Evolutionary conservation across 441 rosid genomes (phyloP).

Genomic region (Gossypium gossypioides): DNA sequence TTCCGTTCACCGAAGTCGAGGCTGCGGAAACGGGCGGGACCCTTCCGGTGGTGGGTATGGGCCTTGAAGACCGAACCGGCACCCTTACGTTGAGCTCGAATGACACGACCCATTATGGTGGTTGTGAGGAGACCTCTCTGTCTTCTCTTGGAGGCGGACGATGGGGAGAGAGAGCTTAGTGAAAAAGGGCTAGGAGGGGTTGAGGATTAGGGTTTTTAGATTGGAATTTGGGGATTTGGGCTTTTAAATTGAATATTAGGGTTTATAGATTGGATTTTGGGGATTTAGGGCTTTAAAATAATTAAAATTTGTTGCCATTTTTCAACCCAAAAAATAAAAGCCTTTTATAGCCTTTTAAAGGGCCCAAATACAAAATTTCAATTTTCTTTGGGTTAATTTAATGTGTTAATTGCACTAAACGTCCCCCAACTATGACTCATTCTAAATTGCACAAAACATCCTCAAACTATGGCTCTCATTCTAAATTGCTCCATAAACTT

Average conservation of each 20-base stretch:
- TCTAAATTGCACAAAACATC: no score
- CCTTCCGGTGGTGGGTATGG: slow-evolving; percentile 79
- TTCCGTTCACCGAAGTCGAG: slow-evolving; percentile 68
- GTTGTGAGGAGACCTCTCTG: not conserved
- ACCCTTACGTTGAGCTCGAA: slow-evolving; percentile 73
- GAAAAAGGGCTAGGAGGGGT: not conserved
- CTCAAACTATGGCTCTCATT: no score
- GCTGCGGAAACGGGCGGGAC: slow-evolving; percentile 67
- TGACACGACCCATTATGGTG: slow-evolving; percentile 52
- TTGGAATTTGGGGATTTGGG: not conserved
- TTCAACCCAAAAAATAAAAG: not conserved
- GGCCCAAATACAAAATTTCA: not conserved
- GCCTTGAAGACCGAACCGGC: slow-evolving; percentile 80
- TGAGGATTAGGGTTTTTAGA: slow-evolving; percentile 1
- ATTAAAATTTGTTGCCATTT: not conserved
- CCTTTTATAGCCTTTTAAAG: not conserved
- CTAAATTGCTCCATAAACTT: no score
- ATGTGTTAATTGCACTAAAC: no score
- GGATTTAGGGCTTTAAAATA: not conserved
- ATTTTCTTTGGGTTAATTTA: not conserved
- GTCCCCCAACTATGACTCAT: no score
- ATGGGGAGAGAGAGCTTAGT: not conserved
- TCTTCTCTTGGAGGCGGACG: not conserved
- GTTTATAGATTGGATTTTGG: not conserved
- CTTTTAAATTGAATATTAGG: not conserved